Conservation (phyloP, 169 alveolate genomes). For the Eimeria falciformis region DNA sequence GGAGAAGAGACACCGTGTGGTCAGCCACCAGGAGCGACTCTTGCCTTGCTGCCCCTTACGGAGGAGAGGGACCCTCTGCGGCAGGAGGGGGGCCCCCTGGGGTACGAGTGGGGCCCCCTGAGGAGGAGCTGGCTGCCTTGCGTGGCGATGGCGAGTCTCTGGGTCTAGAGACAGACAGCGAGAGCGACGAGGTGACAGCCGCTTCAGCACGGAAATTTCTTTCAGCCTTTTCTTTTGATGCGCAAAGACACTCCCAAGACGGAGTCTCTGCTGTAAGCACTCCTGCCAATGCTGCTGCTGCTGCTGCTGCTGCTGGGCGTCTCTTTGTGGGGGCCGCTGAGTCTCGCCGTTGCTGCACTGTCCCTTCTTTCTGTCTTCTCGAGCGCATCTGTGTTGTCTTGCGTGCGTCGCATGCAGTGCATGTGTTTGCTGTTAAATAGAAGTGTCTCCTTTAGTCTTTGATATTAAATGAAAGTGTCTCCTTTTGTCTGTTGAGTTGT, state of each 20-base stretch:
- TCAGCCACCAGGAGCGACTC: neutral
- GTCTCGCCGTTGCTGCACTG: neutral
- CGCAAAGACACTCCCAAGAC: neutral
- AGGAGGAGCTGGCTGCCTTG: neutral
- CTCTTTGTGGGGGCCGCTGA: conserved; percentile 14
- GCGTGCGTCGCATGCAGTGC: neutral
- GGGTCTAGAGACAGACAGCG: neutral
- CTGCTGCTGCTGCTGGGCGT: neutral
- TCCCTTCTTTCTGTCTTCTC: neutral
- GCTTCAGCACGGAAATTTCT: neutral
- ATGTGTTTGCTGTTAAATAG: neutral
- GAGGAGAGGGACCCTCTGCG: neutral
- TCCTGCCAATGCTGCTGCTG: neutral
- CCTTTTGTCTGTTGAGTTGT: neutral
- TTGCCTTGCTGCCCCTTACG: neutral
- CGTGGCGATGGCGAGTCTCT: too few relatives aligned
- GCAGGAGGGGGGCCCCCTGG: neutral
- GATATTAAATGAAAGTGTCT: too few relatives aligned
- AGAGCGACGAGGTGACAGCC: neutral
- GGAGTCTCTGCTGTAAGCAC: neutral
- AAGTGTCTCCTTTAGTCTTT: neutral
- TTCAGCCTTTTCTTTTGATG: neutral
- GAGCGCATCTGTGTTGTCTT: neutral
- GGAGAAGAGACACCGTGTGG: neutral
- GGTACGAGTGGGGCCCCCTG: neutral